phyloP scores from a whole-genome alignment of 2,329 filamentous ascomycete genomes.

The Dactylonectria estremocensis region DNA sequence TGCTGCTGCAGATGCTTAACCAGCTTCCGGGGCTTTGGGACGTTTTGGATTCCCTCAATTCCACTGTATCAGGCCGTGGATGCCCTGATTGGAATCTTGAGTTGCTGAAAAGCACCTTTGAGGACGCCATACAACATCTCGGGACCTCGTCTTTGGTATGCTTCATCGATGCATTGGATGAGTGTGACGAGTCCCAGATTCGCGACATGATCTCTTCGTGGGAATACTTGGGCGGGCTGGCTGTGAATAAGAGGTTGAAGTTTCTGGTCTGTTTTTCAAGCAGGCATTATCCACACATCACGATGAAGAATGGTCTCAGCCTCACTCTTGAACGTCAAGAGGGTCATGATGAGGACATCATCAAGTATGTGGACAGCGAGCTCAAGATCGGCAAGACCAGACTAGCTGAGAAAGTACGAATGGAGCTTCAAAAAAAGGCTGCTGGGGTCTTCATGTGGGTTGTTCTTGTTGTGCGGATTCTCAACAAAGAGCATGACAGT shows the following conservation, averaged over 20 bases:
- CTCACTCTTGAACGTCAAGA: conserved; percentile 39
- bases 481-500: not conserved
- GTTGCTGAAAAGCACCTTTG: not conserved
- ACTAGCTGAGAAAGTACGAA: not conserved
- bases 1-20: conserved; percentile 63
- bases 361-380: conserved; percentile 19
- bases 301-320: conserved; percentile 7
- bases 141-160: not conserved
- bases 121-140: not conserved
- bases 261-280: conserved; percentile 1
- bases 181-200: not conserved
- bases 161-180: not conserved
- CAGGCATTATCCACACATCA: conserved; percentile 58
- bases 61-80: not conserved
- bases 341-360: conserved; percentile 41
- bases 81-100: not conserved
- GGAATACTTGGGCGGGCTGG: not conserved
- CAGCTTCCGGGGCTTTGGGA: conserved; percentile 51
- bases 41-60: conserved; percentile 45
- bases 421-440: not conserved
- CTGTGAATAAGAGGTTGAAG: not conserved
- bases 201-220: not conserved
- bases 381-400: not conserved
- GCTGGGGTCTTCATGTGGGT: not conserved
- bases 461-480: not conserved